Evolutionary conservation across 106 monocot genomes (phyloP).

Genomic region (Dactylorhiza incarnata): DNA sequence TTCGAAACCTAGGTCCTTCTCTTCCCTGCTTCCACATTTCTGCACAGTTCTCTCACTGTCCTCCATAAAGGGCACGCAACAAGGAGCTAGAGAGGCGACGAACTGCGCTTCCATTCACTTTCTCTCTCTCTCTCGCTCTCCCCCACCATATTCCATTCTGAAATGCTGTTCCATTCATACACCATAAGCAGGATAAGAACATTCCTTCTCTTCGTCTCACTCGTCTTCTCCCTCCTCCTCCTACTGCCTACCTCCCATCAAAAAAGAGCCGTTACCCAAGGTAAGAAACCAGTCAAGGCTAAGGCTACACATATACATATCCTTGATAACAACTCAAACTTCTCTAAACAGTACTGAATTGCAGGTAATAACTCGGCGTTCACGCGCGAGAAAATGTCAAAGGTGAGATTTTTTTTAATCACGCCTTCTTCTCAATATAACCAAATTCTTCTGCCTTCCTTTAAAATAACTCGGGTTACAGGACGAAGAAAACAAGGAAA

Average conservation of each 20-base stretch:
- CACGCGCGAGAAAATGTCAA: not conserved
- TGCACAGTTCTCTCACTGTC: not conserved
- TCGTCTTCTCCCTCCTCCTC: not conserved
- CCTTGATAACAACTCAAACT: not conserved
- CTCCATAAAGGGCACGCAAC: not conserved
- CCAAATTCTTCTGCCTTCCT: not conserved
- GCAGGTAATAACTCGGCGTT: not conserved
- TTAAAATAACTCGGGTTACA: not conserved
- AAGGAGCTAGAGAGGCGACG: not conserved
- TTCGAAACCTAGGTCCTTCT: not conserved
- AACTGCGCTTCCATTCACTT: not conserved
- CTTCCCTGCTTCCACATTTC: not conserved
- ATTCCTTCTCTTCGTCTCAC: slow-evolving; percentile 4
- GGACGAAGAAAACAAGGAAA: slow-evolving; percentile 6
- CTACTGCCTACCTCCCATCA: not conserved
- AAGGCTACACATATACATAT: not conserved
- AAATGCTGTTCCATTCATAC: slow-evolving; percentile 1
- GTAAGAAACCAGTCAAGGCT: not conserved
- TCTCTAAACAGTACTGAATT: not conserved
- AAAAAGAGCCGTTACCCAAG: not conserved
- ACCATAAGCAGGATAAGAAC: not conserved
- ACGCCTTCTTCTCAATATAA: not conserved
- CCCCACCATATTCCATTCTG: not conserved
- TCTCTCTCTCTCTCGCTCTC: not conserved
- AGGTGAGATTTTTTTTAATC: slow-evolving; percentile 9